Evolutionary conservation across 305 asterid genomes (phyloP).

Genomic region (Rubia balearica): DNA sequence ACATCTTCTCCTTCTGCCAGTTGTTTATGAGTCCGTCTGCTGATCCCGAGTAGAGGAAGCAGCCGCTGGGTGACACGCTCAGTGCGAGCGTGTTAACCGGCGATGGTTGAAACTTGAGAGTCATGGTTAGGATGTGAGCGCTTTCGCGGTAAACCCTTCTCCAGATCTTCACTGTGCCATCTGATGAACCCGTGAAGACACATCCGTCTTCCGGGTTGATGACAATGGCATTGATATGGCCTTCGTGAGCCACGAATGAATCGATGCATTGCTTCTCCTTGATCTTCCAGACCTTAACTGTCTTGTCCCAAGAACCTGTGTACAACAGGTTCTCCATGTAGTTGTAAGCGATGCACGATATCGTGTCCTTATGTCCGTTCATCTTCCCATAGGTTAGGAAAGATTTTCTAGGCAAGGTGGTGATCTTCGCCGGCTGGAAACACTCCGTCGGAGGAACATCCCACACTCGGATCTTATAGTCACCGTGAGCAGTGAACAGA

Average conservation of each 20-base stretch:
- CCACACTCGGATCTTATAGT: slow-evolving; percentile 58
- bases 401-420: slow-evolving; percentile 46
- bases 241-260: slow-evolving; percentile 67
- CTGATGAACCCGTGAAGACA: slow-evolving; percentile 66
- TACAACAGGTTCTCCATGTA: slow-evolving; percentile 45
- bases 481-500: slow-evolving; percentile 55
- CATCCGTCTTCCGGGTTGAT: slow-evolving; percentile 55
- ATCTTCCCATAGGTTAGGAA: slow-evolving; percentile 32
- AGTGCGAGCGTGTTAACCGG: slow-evolving; percentile 56
- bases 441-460: slow-evolving; percentile 33
- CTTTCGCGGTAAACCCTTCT: slow-evolving; percentile 46
- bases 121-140: slow-evolving; percentile 57
- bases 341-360: slow-evolving; percentile 60
- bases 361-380: slow-evolving; percentile 28
- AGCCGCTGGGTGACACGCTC: slow-evolving; percentile 21
- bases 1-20: slow-evolving; percentile 63
- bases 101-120: slow-evolving; percentile 55
- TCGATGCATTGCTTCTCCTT: slow-evolving; percentile 41
- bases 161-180: slow-evolving; percentile 70
- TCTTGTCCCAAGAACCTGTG: slow-evolving; percentile 72
- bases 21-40: slow-evolving; percentile 63
- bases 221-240: slow-evolving; percentile 52
- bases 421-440: slow-evolving; percentile 35
- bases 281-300: slow-evolving; percentile 61
- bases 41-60: slow-evolving; percentile 63